Conservation (phyloP, 331 rosid species). For the Stylosanthes scabra region DNA sequence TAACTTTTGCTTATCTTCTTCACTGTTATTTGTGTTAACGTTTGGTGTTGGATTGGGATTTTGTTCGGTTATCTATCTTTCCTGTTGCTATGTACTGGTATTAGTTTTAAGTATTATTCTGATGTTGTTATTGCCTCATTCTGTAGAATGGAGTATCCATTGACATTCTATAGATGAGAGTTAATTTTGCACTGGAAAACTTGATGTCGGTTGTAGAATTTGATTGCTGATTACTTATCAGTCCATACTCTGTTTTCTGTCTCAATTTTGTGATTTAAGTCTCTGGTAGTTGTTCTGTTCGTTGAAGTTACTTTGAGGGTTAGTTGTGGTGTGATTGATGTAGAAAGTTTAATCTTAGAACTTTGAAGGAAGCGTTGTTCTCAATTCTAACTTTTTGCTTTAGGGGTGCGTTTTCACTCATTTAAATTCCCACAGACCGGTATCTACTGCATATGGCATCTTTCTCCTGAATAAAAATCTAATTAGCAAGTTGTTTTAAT, state of each 20-base stretch:
- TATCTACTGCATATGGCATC: not conserved
- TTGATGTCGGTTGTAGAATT: not conserved
- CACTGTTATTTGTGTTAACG: not conserved
- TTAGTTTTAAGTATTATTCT: not conserved
- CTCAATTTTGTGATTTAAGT: conserved; percentile 20
- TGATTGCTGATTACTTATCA: not conserved
- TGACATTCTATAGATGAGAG: not conserved
- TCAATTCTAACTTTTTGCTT: conserved; percentile 5
- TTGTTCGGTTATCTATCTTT: not conserved
- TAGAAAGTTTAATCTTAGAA: not conserved
- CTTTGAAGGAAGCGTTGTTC: conserved; percentile 14
- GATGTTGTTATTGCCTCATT: not conserved
- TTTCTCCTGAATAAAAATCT: not conserved
- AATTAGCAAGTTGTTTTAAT: no score
- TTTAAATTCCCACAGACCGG: not conserved
- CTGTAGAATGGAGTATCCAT: not conserved
- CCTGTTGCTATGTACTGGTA: not conserved
- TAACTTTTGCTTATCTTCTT: not conserved
- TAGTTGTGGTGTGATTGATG: not conserved
- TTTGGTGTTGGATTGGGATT: conserved; percentile 7
- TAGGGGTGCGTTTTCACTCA: conserved; percentile 14
- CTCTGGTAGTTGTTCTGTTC: not conserved
- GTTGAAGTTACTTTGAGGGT: not conserved
- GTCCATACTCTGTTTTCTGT: not conserved
- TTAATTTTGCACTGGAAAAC: not conserved